Evolutionary conservation across 768 basidiomycete species (phyloP), one percentile per base, ranked within the genome.

Genomic region (Tylopilus sp.): DNA sequence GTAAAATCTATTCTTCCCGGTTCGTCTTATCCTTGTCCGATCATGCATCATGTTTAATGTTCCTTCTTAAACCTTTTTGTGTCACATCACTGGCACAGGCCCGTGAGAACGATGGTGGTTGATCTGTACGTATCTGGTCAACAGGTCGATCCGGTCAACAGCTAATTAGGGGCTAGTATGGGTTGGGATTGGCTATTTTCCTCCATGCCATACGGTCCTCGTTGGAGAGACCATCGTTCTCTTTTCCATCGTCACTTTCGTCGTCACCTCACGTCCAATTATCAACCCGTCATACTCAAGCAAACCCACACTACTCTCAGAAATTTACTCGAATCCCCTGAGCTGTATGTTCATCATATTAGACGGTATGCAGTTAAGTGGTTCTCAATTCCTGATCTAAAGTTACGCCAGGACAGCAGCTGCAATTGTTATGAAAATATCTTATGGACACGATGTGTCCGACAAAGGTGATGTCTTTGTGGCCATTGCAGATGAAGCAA

Each of bases 121-220:
- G 73, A 77, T 30, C 54, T 77, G 77, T 78, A 50, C 43, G 71
- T 62, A 43, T 46, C 21, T 10, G 44, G 47, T 22, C 38, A 35
- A 11, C 31, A 41, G 4, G n/a, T 17, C 20, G 15, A 18, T 25
- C 26, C 21, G 21, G 25, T 33, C 26, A 22, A 35, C 21, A 21
- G 28, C 47, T 50, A 4, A 50, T 40, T 38, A 33, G 15, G 5
- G 10, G 35, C 22, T 40, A 78, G 76, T 40, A 75, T 78, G 55
- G 77, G 77, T 6, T 79, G 72, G 71, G 68, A 73, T 52, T 78
- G 75, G 76, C 56, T 75, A 5, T 72, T 77, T 55, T 75, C 73
- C 1, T 65, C 69, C n/a, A 65, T 73, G 59, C 61, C 62, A 6
- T 76, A 71, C 42, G 75, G 76, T 12, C 51, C 41, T 10, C 58